Evolutionary conservation across 1,139 yeast species (phyloP), one percentile per base, ranked within the genome.

Genomic region (Pichia terricola): DNA sequence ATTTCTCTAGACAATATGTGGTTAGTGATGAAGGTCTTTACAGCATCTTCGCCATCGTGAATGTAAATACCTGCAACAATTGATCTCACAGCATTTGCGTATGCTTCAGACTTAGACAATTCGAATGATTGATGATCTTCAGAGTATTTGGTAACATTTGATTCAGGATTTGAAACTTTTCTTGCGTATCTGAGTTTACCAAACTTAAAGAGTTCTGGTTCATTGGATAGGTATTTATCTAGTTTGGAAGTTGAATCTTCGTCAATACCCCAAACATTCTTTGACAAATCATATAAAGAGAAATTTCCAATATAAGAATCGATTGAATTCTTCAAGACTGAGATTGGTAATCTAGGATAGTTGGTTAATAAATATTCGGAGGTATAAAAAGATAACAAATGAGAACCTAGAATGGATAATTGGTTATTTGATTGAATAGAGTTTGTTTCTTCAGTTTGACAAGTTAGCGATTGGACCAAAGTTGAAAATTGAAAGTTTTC

Each of bases 341-440:
- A 73, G 54, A 82, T 74, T 31, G 99, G 97, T 50, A 94, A 72
- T 60, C 99, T 77, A 41, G 99, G 99, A 62, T 87, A 87, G 53
- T 74, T 77, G 42, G 81, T 65, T 57, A 87, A 68, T 48, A 89
- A 69, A 56, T 83, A 66, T 61, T 87, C 95, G 33, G 84, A 73
- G 3, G 81, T 81, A 58, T 86, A 82, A 62, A 81, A 87, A 31
- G 82, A 77, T 50, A 91, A 67, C 44, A 91, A 67, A 49, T 81
- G 77, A 58, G 81, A 79, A 44, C 98, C 98, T 58, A 89, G 79
- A 22, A 78, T 74, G 48, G 82, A 77, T 61, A 89, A 73, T n/a
- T 71, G 73, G 62, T 89, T 89, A 63, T 84, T 84, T 35, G 79
- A 81, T 26, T 51, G 45, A 50, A 38, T 48, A 16, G 22, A 45